Evolutionary conservation across 78 protist species (phyloP).

Genomic region (Chrysochromulina parva): DNA sequence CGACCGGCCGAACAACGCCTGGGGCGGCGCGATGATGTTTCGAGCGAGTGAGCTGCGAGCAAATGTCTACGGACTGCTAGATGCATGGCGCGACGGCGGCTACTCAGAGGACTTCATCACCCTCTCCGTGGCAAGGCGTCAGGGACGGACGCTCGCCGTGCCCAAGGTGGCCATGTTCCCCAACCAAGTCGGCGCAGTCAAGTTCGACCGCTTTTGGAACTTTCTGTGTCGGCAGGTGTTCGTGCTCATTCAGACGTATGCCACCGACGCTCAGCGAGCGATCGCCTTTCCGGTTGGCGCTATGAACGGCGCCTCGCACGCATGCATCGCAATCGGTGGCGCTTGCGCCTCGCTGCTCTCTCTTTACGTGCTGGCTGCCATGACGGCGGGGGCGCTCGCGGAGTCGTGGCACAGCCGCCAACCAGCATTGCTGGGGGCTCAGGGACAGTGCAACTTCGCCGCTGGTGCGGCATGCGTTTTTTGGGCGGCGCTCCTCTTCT

Average conservation of each 20-base stretch:
- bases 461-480: too few relatives aligned
- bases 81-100: conserved; percentile 56
- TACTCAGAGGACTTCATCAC: conserved; percentile 48
- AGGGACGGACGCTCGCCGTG: neutral
- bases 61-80: neutral
- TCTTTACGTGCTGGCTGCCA: too few relatives aligned
- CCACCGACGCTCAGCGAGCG: neutral
- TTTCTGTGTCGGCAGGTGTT: conserved; percentile 28
- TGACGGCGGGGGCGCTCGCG: too few relatives aligned
- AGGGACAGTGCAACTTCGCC: too few relatives aligned
- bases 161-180: neutral
- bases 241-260: neutral
- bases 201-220: neutral
- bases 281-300: neutral
- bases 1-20: neutral
- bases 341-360: neutral
- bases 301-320: neutral
- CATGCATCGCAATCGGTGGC: neutral
- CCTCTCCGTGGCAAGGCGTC: neutral
- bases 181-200: neutral
- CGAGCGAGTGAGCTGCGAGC: neutral
- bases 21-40: conserved; percentile 55
- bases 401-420: too few relatives aligned
- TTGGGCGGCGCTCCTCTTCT: too few relatives aligned
- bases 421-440: too few relatives aligned